phyloP scores from a whole-genome alignment of 106 monocot genomes.

The Acorus calamus region DNA sequence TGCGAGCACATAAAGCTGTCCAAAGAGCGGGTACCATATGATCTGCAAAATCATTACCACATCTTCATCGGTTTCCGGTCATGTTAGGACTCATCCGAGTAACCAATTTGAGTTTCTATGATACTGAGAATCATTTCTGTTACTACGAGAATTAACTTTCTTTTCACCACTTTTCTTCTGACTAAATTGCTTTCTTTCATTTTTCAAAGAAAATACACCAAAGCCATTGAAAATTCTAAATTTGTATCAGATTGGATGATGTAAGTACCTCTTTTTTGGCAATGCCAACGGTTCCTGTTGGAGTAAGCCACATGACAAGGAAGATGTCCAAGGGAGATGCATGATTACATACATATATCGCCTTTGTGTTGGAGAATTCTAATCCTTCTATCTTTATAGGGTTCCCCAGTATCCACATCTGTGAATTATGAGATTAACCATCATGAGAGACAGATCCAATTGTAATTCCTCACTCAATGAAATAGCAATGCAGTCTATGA shows the following conservation, averaged over 20 bases:
- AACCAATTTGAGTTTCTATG: no score
- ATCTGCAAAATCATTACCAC: slow-evolving; percentile 31
- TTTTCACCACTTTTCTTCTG: no score
- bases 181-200: no score
- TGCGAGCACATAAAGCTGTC: slow-evolving; percentile 58
- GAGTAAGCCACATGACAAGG: slow-evolving; percentile 54
- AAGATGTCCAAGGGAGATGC: slow-evolving; percentile 56
- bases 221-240: no score
- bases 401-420: slow-evolving; percentile 68
- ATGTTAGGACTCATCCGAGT: no score
- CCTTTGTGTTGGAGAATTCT: slow-evolving; percentile 42
- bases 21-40: slow-evolving; percentile 63
- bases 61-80: background rate
- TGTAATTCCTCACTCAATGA: no score
- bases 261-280: slow-evolving; percentile 56
- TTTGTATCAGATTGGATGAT: no score
- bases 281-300: slow-evolving; percentile 55
- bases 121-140: no score
- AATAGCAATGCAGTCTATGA: no score
- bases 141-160: no score
- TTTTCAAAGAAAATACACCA: no score
- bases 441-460: no score
- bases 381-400: slow-evolving; percentile 43
- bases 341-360: slow-evolving; percentile 55
- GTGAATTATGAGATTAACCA: background rate